A percentile compares a stretch with the other conserved stretches of the same genome.
phyloP scores from a whole-genome alignment of 768 basidiomycete species.

The Pisolithus sp. region DNA sequence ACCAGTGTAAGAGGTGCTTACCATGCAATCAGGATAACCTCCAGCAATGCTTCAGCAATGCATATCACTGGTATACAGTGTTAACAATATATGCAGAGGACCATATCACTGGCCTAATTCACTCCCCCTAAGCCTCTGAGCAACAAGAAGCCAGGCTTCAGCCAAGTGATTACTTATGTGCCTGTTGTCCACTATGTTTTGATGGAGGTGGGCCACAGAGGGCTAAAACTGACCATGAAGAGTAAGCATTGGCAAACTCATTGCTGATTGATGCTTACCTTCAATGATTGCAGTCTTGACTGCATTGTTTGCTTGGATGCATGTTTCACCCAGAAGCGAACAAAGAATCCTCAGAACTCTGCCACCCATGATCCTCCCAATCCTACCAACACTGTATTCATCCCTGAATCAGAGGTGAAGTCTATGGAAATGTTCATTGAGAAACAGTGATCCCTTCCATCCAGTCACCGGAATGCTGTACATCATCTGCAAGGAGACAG shows the following conservation, averaged over 20 bases:
- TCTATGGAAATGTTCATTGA: conserved; percentile 11
- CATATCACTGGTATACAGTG: conserved; percentile 6
- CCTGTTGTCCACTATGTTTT: conserved; percentile 7
- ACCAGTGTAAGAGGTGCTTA: no score
- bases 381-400: conserved; percentile 6
- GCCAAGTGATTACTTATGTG: conserved; percentile 18
- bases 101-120: conserved; percentile 21
- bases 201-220: conserved; percentile 7
- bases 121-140: neutral
- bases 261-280: no score
- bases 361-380: neutral
- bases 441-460: neutral
- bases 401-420: conserved; percentile 11
- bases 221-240: neutral
- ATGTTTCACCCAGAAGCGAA: no score
- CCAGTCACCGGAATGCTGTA: neutral
- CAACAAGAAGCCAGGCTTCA: neutral
- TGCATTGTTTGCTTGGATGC: no score
- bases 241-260: no score
- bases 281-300: no score
- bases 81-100: conserved; percentile 6
- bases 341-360: no score
- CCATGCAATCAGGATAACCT: no score
- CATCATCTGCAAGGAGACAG: conserved; percentile 1
- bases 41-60: no score